phyloP scores from a whole-genome alignment of 2,329 filamentous ascomycete species.

The Tolypocladium album region DNA sequence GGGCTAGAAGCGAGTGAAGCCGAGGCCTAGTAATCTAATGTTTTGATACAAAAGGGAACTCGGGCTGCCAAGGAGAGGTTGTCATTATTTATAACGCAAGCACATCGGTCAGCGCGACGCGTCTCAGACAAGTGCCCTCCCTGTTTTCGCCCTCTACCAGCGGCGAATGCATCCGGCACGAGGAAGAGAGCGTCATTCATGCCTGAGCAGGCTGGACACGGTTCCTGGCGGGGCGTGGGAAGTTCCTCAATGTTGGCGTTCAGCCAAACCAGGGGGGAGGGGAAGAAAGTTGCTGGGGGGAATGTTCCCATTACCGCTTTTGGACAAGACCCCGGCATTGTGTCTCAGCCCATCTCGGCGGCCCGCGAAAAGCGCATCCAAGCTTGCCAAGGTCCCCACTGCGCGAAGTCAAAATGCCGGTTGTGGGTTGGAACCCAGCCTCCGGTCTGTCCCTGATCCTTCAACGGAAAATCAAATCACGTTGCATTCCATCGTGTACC shows the following conservation, averaged over 20 bases:
- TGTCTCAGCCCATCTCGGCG: neutral
- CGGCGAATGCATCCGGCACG: neutral
- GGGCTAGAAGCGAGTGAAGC: constrained; percentile 15
- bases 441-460: neutral
- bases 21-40: constrained; percentile 16
- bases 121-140: neutral
- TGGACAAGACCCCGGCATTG: neutral
- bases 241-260: neutral
- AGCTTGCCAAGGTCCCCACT: no score
- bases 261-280: neutral
- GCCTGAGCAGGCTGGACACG: neutral
- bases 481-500: neutral
- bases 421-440: neutral
- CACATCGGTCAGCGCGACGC: neutral
- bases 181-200: neutral
- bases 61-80: neutral
- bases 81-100: neutral
- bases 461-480: neutral
- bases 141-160: neutral
- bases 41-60: constrained; percentile 2
- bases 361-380: neutral
- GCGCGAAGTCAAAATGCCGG: neutral
- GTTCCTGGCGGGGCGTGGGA: neutral
- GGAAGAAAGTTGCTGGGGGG: neutral
- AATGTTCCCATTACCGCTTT: neutral